These are phyloP conservation scores for Hymenoscyphus salicellus DNA, from an alignment of 2,329 filamentous ascomycete species.

Conservation along the genomic window DNA sequence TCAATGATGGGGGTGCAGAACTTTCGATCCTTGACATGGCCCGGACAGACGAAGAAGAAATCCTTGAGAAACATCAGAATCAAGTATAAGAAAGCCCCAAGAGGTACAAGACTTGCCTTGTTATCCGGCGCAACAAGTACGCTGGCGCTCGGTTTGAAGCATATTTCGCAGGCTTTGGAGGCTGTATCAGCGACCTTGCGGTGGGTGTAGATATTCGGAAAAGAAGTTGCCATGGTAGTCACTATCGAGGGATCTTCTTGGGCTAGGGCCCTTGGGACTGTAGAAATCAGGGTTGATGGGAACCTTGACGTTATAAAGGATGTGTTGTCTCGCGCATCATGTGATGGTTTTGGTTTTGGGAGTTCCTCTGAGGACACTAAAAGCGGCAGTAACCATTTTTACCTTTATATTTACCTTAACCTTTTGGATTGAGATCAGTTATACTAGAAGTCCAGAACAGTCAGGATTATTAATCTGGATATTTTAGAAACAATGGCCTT, in stretches of 20 bases:
- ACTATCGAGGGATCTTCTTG: neutral
- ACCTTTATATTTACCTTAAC: too few species aligned
- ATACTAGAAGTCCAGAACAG: too few species aligned
- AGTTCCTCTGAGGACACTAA: too few species aligned
- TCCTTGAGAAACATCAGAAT: constrained; percentile 49
- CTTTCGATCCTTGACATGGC: constrained; percentile 76
- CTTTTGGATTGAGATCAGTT: too few species aligned
- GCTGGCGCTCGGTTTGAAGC: constrained; percentile 82
- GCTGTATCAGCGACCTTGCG: constrained; percentile 83
- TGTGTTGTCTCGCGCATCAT: neutral
- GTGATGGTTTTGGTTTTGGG: neutral
- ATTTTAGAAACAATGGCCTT: too few species aligned
- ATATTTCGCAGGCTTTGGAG: constrained; percentile 83
- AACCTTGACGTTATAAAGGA: neutral
- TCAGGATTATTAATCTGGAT: too few species aligned
- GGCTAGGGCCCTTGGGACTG: neutral
- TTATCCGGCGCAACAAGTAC: constrained; percentile 87
- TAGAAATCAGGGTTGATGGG: neutral
- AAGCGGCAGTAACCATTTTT: neutral
- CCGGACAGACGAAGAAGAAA: constrained; percentile 86
- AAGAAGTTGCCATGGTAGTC: constrained; percentile 36
- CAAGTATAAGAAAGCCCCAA: neutral
- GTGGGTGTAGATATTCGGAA: constrained; percentile 79
- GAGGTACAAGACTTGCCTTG: constrained; percentile 56
- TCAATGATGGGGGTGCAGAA: constrained; percentile 78